Evolutionary conservation across 805 yeast species (phyloP).

Genomic region (Metschnikowia lunata): DNA sequence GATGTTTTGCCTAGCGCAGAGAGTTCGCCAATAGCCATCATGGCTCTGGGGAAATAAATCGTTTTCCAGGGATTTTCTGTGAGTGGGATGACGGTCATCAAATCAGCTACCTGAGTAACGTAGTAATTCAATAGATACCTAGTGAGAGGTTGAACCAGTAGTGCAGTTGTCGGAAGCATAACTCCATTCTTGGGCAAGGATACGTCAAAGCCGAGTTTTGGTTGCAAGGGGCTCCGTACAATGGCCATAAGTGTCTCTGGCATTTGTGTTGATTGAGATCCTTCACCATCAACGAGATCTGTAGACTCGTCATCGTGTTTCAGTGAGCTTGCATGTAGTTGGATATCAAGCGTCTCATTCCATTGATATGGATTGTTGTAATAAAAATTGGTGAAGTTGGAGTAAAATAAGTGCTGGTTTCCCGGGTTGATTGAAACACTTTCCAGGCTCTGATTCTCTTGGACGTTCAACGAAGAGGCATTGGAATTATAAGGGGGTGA

Average conservation of each 20-base stretch:
- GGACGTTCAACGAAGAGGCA: constrained; percentile 2
- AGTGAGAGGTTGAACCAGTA: constrained; percentile 65
- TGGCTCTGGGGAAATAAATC: constrained; percentile 79
- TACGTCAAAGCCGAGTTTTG: constrained; percentile 42
- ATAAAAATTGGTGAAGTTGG: constrained; percentile 35
- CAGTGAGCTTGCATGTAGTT: constrained; percentile 38
- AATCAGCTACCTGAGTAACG: constrained; percentile 69
- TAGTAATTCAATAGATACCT: constrained; percentile 70
- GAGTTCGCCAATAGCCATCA: constrained; percentile 77
- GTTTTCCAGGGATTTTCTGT: constrained; percentile 86
- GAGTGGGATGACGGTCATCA: constrained; percentile 66
- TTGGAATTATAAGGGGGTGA: constrained; percentile 2
- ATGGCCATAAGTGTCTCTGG: constrained; percentile 53
- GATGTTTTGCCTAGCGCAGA: constrained; percentile 71
- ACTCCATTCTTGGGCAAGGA: constrained; percentile 24
- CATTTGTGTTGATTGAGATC: constrained; percentile 39
- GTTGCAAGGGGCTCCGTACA: constrained; percentile 34
- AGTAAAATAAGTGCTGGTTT: constrained; percentile 35
- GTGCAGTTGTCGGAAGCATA: constrained; percentile 53
- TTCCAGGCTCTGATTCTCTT: constrained; percentile 8
- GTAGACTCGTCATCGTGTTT: constrained; percentile 27
- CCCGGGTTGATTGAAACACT: constrained; percentile 28
- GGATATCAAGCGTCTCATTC: constrained; percentile 38
- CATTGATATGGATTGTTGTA: constrained; percentile 37
- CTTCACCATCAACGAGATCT: constrained; percentile 34